phyloP scores from a whole-genome alignment of 176 grass and related monocot species.

The Rhynchospora breviuscula region DNA sequence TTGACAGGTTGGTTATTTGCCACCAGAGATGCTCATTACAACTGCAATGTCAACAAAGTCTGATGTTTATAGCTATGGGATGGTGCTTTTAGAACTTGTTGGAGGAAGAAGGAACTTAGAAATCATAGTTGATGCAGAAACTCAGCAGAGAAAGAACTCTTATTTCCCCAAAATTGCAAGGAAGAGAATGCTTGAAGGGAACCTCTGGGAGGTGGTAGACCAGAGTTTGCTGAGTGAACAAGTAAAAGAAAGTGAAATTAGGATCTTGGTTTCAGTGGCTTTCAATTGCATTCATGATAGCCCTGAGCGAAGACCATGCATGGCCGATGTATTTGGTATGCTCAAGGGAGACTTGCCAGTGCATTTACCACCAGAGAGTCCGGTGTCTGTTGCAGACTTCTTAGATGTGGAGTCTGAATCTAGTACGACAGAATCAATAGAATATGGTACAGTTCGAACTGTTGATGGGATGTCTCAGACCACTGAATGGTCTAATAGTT shows the following conservation, averaged over 20 bases:
- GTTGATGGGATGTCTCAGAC: neutral
- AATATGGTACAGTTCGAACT: neutral
- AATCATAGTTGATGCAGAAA: neutral
- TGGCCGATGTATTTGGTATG: conserved; percentile 21
- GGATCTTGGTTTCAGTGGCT: conserved; percentile 8
- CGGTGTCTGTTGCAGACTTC: conserved; percentile 6
- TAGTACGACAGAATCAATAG: neutral
- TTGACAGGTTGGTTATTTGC: conserved; percentile 34
- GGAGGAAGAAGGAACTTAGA: conserved; percentile 34
- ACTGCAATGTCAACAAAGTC: conserved; percentile 31
- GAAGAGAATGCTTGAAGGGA: conserved; percentile 30
- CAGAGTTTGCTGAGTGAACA: conserved; percentile 26
- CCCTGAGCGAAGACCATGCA: conserved; percentile 30
- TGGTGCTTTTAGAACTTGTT: conserved; percentile 52
- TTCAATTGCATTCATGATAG: conserved; percentile 37
- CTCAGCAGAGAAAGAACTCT: neutral
- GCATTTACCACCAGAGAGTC: conserved; percentile 14
- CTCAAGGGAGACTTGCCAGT: conserved; percentile 18
- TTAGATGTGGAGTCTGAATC: neutral
- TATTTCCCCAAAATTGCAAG: conserved; percentile 28
- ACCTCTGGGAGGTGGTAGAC: conserved; percentile 44
- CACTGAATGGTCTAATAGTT: neutral
- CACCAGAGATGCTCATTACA: conserved; percentile 48
- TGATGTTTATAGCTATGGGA: conserved; percentile 69
- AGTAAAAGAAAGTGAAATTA: conserved; percentile 30